A percentile compares a stretch with the other conserved stretches of the same genome.
These are phyloP conservation scores for Haematococcus sp. DNA, from an alignment of 139 green algal species.

Conservation along the genomic window DNA sequence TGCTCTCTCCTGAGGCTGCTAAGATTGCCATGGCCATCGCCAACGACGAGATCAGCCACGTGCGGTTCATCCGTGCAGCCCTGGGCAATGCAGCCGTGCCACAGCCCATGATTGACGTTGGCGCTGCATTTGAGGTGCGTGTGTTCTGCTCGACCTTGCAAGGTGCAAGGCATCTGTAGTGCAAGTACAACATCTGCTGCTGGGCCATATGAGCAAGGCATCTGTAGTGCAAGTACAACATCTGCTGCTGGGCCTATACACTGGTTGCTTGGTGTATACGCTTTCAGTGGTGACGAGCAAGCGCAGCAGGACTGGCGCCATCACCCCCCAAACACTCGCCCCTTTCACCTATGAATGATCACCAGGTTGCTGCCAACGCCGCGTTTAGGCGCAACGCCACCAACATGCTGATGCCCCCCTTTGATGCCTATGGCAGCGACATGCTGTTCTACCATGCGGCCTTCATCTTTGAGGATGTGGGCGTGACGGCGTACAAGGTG, in stretches of 20 bases:
- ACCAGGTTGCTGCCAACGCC: conserved; percentile 30
- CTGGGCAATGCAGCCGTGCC: conserved; percentile 16
- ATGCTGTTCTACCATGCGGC: conserved; percentile 54
- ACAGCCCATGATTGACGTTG: conserved; percentile 24
- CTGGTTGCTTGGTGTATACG: not conserved
- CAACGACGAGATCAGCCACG: conserved; percentile 51
- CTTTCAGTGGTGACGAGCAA: not conserved
- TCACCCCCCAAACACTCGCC: not conserved
- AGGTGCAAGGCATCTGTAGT: not conserved
- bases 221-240: not conserved
- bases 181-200: not conserved
- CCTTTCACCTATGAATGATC: too few species aligned
- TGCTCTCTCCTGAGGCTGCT: not conserved
- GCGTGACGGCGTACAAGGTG: conserved; percentile 21
- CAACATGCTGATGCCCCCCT: conserved; percentile 25
- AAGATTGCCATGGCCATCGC: not conserved
- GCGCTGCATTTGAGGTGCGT: conserved; percentile 28
- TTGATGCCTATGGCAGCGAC: conserved; percentile 48
- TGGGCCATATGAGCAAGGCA: not conserved
- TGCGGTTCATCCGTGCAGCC: conserved; percentile 27
- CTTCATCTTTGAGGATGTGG: conserved; percentile 63
- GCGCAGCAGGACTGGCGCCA: not conserved
- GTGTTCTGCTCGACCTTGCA: too few species aligned
- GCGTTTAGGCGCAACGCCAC: conserved; percentile 22
- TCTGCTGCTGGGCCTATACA: not conserved